Evolutionary conservation across 1,284 basidiomycete genomes (phyloP).

Genomic region (Pterula multifida): DNA sequence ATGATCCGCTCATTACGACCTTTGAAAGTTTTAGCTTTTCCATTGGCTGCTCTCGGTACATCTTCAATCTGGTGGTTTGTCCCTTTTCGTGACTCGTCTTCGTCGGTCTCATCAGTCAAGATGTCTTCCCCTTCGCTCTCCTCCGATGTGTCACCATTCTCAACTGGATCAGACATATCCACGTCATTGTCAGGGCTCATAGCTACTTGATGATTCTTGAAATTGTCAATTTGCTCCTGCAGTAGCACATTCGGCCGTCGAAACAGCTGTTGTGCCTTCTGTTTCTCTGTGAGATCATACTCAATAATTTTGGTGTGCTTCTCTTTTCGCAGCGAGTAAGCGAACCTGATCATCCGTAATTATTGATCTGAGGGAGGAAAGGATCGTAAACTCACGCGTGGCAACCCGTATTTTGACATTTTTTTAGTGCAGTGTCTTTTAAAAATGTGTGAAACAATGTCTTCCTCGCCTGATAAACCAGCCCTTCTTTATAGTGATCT

Average conservation of each 20-base stretch:
- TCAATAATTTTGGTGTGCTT: slow-evolving; percentile 93
- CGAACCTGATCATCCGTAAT: slow-evolving; percentile 36
- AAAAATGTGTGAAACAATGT: slow-evolving; percentile 78
- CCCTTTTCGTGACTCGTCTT: slow-evolving; percentile 17
- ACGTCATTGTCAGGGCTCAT: slow-evolving; percentile 18
- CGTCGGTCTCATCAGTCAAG: slow-evolving; percentile 30
- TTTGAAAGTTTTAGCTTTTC: slow-evolving; percentile 61
- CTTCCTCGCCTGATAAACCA: slow-evolving; percentile 84
- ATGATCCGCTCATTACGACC: slow-evolving; percentile 85
- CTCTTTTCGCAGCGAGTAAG: slow-evolving; percentile 87
- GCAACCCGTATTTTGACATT: slow-evolving; percentile 71
- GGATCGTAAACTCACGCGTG: slow-evolving; percentile 51
- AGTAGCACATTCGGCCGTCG: slow-evolving; percentile 64
- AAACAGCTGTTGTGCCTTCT: slow-evolving; percentile 54
- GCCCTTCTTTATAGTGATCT: slow-evolving; percentile 81
- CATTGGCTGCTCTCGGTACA: slow-evolving; percentile 62
- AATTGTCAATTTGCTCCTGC: slow-evolving; percentile 26
- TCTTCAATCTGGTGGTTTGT: slow-evolving; percentile 15
- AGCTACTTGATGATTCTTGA: slow-evolving; percentile 12
- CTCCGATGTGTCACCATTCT: slow-evolving; percentile 30
- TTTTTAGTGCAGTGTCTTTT: slow-evolving; percentile 55
- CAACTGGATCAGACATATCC: slow-evolving; percentile 28
- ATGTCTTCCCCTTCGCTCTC: slow-evolving; percentile 32
- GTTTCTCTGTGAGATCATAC: slow-evolving; percentile 76
- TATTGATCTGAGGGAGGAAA: background rate